Percentiles rank a stretch among this genome's conserved stretches.
Conservation (phyloP, 2,329 filamentous ascomycete genomes). For the Westerdykella sp. region DNA sequence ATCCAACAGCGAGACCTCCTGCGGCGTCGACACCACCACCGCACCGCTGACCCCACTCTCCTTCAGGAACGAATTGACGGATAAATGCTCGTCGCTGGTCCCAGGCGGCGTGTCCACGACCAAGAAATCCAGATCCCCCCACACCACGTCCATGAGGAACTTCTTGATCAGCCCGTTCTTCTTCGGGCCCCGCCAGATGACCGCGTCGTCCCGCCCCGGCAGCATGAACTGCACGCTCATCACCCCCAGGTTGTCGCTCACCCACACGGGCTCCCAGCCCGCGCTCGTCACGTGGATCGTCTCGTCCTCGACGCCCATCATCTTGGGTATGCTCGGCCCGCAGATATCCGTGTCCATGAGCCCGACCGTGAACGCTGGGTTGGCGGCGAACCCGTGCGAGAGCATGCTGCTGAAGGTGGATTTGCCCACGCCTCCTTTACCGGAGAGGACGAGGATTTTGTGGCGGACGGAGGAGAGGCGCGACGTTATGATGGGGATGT, state of each 20-base stretch:
- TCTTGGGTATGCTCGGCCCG: constrained; percentile 92
- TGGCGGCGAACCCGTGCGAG: constrained; percentile 79
- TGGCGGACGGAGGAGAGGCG: constrained; percentile 77
- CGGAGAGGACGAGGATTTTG: constrained; percentile 87
- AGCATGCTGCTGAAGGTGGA: constrained; percentile 87
- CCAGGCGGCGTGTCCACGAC: constrained; percentile 94
- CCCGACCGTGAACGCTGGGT: constrained; percentile 72
- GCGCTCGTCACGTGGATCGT: constrained; percentile 84
- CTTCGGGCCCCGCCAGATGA: constrained; percentile 97
- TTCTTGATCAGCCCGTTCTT: constrained; percentile 98
- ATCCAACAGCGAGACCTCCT: constrained; percentile 87
- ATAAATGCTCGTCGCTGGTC: constrained; percentile 91
- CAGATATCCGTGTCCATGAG: constrained; percentile 99
- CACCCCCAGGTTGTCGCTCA: constrained; percentile 84
- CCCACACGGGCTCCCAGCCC: constrained; percentile 95
- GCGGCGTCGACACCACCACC: constrained; percentile 87
- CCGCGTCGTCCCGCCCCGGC: constrained; percentile 83
- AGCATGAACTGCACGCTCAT: constrained; percentile 99
- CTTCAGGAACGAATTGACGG: constrained; percentile 84
- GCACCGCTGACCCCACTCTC: constrained; percentile 91
- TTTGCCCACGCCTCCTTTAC: constrained; percentile 96
- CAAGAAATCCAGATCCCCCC: constrained; percentile 90
- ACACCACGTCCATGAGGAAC: constrained; percentile 95
- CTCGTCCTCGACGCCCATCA: constrained; percentile 95
- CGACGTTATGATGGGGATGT: constrained; percentile 80